A percentile compares a stretch with the other conserved stretches of the same genome.
These are phyloP conservation scores for Arabidopsis suecica DNA, from an alignment of 345 rosid species.

Conservation along the genomic window DNA sequence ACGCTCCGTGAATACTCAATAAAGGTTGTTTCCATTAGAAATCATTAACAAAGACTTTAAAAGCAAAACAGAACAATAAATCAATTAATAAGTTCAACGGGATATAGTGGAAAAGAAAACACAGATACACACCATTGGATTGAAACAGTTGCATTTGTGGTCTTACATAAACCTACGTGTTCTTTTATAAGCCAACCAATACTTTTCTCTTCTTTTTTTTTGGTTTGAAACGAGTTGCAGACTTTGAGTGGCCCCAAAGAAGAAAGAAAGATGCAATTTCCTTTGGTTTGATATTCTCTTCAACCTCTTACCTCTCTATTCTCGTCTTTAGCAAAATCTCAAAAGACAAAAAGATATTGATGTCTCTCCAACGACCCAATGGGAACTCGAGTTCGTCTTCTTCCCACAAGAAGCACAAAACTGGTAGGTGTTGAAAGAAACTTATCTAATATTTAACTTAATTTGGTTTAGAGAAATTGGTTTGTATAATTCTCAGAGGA, in stretches of 20 bases:
- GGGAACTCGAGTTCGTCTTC: conserved; percentile 43
- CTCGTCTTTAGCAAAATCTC: conserved; percentile 23
- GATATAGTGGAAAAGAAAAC: conserved; percentile 5
- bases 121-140: conserved; percentile 21
- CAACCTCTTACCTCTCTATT: conserved; percentile 15
- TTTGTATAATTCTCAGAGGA: conserved; percentile 49
- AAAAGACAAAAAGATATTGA: conserved; percentile 23
- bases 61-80: conserved; percentile 18
- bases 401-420: conserved; percentile 36
- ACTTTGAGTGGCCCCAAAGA: conserved; percentile 35
- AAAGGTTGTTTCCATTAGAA: conserved; percentile 17
- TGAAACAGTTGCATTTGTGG: conserved; percentile 37
- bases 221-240: conserved; percentile 24
- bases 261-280: conserved; percentile 7
- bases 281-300: conserved; percentile 33
- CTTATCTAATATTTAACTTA: background rate
- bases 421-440: conserved; percentile 14
- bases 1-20: conserved; percentile 23
- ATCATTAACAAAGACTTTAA: conserved; percentile 26
- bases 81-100: conserved; percentile 3
- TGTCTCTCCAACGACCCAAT: conserved; percentile 48
- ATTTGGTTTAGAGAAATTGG: background rate
- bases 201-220: background rate
- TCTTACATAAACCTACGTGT: conserved; percentile 40
- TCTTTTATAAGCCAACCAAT: conserved; percentile 40